Evolutionary conservation across 2,329 filamentous ascomycete genomes (phyloP), one percentile per base, ranked within the genome.

Genomic region (Nothopassalora personata): DNA sequence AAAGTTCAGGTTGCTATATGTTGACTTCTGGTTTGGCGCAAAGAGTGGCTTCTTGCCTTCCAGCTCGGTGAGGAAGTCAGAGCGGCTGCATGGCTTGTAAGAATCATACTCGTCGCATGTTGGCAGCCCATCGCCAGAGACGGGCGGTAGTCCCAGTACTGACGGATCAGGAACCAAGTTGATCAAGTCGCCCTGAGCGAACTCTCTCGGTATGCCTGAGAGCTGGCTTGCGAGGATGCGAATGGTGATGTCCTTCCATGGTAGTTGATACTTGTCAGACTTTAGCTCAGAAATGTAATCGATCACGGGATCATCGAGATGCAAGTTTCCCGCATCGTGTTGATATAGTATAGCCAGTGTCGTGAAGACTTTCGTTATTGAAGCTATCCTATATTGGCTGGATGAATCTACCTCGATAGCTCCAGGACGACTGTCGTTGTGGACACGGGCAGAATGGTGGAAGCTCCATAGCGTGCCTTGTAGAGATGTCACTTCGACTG

Each of bases 281-380:
- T 68, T 67, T 0, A 85, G 74, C 31, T 81, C 80, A 0, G 81
- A 81, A 3, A 79, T 73, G 4, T 82, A 58, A 0, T 67, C 45
- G 0, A 74, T 72, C 0, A 84, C 62, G 33, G 82, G 77, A 5
- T 74, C 75, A 5, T 78, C 74, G 0, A 84, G 72, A 2, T 68
- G 68, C 0, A 85, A 63, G 0, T 78, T 71, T 0, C 80, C 81
- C 6, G 78, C 75, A 30, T 83, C 80, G 2, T 84, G 79, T 53
- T 80, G 80, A 55, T 83, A 78, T 11, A 85, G 67, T 2, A 77
- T 75, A 2, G 81, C 80, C 52, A 85, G 76, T 1, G 76, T 76
- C 1, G 82, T 78, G 56, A 83, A 67, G 2, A 83, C 68, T 56
- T 79, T 79, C 5, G 76, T 76, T 55, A 71, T 68, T 3, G 66